Base-by-base conservation (phyloP, 345 rosid species). In the Salix viminalis region DNA sequence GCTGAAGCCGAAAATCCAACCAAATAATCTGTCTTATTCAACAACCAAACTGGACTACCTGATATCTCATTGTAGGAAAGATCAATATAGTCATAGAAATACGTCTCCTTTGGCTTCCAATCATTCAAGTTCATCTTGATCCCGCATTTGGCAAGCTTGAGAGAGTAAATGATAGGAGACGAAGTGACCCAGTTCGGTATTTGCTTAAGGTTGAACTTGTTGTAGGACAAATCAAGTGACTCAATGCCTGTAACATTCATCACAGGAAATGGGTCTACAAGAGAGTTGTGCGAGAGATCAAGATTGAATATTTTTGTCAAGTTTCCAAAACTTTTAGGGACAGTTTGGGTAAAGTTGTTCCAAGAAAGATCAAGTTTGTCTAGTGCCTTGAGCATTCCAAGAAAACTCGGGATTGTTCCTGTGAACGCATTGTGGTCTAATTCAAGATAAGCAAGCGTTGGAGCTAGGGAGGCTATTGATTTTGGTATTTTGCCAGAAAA, bases 261-360 rank as follows among this genome's bases (percentile, higher is more conserved):
- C 0, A 5, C 67, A n/a, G 98, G 98, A 76, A 93, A 89, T 8
- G 94, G 97, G 81, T 87, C 97, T 1, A 62, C 76, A 50, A 91
- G 81, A 39, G 78, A 79, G 80, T 91, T 93, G 54, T 79, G 87
- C 5, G 97, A 85, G 61, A 93, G 93, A 69, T 91, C 86, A 48
- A 94, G 91, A 69, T 88, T 91, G 88, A 91, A 91, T 4, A 91
- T 89, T 73, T 91, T 94, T n/a, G 94, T 91, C 1, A 94, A 86
- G 71, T 91, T 91, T 12, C 80, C 82, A 66, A 94, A 87, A 73
- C 71, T 89, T 69, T 83, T 86, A 1, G 97, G 97, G 7, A 94
- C 84, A 0, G 77, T 72, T 19, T 94, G 94, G 0, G 85, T 15
- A 67, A 86, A 83, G 1, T 52, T 79, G 21, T 91, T 91, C 83